Evolutionary conservation across 305 asterid genomes (phyloP).

Genomic region (Plantago lanceolata): DNA sequence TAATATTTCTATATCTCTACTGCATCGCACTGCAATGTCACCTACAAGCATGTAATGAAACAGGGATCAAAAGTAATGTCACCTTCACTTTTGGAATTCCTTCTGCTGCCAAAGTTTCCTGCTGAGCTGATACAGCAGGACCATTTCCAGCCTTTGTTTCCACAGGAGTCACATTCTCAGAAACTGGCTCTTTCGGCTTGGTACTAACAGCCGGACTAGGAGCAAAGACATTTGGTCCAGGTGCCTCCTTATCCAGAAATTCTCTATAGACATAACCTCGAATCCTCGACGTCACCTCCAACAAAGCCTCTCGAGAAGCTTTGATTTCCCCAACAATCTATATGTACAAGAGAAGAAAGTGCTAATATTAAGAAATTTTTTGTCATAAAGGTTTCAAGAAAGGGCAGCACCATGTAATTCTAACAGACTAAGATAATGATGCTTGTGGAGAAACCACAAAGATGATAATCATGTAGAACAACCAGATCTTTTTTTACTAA

Average conservation of each 20-base stretch:
- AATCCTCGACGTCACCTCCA: constrained; percentile 56
- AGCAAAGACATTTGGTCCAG: constrained; percentile 21
- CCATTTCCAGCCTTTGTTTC: constrained; percentile 39
- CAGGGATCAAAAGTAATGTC: not conserved
- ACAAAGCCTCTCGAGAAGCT: constrained; percentile 56
- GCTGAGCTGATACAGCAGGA: constrained; percentile 32
- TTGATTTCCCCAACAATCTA: constrained; percentile 82
- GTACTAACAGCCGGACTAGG: constrained; percentile 27
- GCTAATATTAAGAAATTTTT: constrained; percentile 19
- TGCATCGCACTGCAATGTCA: no score
- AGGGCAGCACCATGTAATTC: constrained; percentile 4
- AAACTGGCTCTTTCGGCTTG: constrained; percentile 34
- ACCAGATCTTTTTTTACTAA: not conserved
- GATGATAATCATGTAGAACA: not conserved
- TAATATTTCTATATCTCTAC: no score
- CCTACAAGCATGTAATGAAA: no score
- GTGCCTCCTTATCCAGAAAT: constrained; percentile 33
- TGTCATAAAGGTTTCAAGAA: constrained; percentile 18
- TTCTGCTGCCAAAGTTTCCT: constrained; percentile 31
- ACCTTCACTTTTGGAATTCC: constrained; percentile 37
- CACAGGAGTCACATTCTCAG: constrained; percentile 26
- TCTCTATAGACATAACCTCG: constrained; percentile 45
- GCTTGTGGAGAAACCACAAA: not conserved
- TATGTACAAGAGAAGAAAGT: constrained; percentile 8
- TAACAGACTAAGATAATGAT: constrained; percentile 3